Evolutionary conservation across 352 stramenopile species (phyloP), one percentile per base, ranked within the genome.

Genomic region (Pythium periplocum): DNA sequence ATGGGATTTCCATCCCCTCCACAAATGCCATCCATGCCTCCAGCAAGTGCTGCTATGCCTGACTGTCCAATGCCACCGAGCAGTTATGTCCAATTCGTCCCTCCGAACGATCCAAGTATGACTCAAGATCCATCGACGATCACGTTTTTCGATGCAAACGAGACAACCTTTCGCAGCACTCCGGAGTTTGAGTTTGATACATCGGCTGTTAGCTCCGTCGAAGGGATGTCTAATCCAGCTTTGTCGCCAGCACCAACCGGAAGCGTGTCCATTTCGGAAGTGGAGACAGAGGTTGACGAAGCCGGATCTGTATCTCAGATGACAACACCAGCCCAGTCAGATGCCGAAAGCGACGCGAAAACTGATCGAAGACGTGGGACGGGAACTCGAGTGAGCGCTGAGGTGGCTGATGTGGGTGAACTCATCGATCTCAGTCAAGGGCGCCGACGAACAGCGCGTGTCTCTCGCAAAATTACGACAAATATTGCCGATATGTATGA

Each of bases 401-500:
- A 53, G 6, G 40, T 48, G 1, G 46, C 51, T 32, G 48, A 60
- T 33, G 53, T 55, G 26, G 49, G 52, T 2, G 59, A 66, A 30
- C 49, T 59, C 39, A 54, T 57, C 45, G 57, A 6, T 33, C 33
- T 67, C 30, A 62, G 53, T 26, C 17, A 26, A 59, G 57, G 54
- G 62, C 57, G 6, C 30, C 35, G 79, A 53, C 62, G 82, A 50
- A 88, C 82, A 4, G 75, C 78, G 26, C 59, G 82, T 40, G 78
- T 92, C 11, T 73, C 82, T 38, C 82, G 78, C 17, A 92, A 90
- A 49, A 86, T 83, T 50, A 80, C 76, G n/a, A 69, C 57, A 4
- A 91, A 91, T 35, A 91, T 91, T 47, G 81, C 64, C 0, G 81
- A 89, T 55, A 73, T 89, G 68, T 91, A 91, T 55, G 76, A 91